These are phyloP conservation scores for Garcia nutans DNA, from an alignment of 345 rosid species.

Conservation along the genomic window DNA sequence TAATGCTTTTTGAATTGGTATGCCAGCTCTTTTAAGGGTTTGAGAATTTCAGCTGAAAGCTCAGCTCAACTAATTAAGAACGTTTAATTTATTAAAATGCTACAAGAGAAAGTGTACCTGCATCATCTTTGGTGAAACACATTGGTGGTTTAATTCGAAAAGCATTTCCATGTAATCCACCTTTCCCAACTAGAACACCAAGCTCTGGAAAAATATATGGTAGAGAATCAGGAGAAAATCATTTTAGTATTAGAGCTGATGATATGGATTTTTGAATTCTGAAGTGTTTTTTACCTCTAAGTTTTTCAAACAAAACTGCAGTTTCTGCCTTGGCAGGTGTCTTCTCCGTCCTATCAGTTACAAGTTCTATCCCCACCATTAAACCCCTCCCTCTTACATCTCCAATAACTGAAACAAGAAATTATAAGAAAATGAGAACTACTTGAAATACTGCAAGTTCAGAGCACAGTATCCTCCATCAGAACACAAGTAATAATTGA, in stretches of 20 bases:
- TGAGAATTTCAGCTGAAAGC: neutral
- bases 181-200: conserved; percentile 82
- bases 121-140: conserved; percentile 92
- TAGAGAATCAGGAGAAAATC: neutral
- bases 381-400: conserved; percentile 91
- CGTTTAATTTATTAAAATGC: neutral
- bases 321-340: conserved; percentile 90
- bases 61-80: neutral
- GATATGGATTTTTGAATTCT: neutral
- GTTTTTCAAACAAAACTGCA: conserved; percentile 69
- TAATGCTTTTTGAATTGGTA: neutral
- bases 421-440: neutral
- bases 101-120: conserved; percentile 46
- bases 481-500: neutral
- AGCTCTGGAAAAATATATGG: conserved; percentile 49
- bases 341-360: conserved; percentile 71
- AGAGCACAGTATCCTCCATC: neutral
- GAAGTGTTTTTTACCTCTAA: conserved; percentile 51
- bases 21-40: neutral
- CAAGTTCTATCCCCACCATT: conserved; percentile 86
- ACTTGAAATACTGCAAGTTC: neutral
- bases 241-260: neutral
- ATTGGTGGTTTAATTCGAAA: conserved; percentile 92
- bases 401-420: conserved; percentile 64
- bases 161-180: conserved; percentile 85